Percentiles rank a stretch among this genome's conserved stretches.
phyloP scores from a whole-genome alignment of 129 eudicot species.

The Chrysanthemum seticuspe region DNA sequence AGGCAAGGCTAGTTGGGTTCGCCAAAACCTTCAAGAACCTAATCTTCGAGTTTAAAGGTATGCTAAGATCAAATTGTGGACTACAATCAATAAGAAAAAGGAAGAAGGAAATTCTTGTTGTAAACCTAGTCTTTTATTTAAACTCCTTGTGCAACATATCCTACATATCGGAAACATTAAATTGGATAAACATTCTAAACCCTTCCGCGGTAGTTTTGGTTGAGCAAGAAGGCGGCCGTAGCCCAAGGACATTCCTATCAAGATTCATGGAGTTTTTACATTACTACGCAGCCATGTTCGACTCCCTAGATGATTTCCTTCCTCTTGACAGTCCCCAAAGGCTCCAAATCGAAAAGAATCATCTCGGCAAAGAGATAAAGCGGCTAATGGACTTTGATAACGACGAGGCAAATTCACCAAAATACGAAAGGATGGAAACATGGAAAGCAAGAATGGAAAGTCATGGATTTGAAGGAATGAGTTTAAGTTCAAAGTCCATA shows the following conservation, averaged over 20 bases:
- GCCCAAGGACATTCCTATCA: constrained; percentile 46
- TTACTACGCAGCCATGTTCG: constrained; percentile 75
- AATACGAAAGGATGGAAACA: constrained; percentile 57
- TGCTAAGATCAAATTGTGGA: constrained; percentile 35
- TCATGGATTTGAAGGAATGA: constrained; percentile 48
- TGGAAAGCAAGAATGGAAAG: constrained; percentile 71
- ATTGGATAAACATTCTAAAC: constrained; percentile 29
- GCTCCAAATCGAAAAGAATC: constrained; percentile 60
- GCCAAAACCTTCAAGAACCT: constrained; percentile 52
- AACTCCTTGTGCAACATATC: constrained; percentile 39
- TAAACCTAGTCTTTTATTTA: constrained; percentile 48
- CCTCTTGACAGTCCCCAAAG: constrained; percentile 57
- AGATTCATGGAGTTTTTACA: constrained; percentile 76
- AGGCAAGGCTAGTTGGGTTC: constrained; percentile 52
- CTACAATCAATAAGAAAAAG: constrained; percentile 29
- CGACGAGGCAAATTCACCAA: constrained; percentile 32
- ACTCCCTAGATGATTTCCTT: constrained; percentile 66
- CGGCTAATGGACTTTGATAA: constrained; percentile 39
- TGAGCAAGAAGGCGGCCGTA: constrained; percentile 64
- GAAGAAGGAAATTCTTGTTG: constrained; percentile 53
- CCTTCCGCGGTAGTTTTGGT: constrained; percentile 52
- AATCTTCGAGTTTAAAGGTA: constrained; percentile 54
- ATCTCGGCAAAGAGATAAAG: constrained; percentile 68
- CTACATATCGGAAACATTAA: constrained; percentile 48
- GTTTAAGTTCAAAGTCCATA: constrained; percentile 47